A percentile compares a stretch with the other conserved stretches of the same genome.
phyloP scores from a whole-genome alignment of 2,329 filamentous ascomycete genomes.

The Neofusicoccum parvum region DNA sequence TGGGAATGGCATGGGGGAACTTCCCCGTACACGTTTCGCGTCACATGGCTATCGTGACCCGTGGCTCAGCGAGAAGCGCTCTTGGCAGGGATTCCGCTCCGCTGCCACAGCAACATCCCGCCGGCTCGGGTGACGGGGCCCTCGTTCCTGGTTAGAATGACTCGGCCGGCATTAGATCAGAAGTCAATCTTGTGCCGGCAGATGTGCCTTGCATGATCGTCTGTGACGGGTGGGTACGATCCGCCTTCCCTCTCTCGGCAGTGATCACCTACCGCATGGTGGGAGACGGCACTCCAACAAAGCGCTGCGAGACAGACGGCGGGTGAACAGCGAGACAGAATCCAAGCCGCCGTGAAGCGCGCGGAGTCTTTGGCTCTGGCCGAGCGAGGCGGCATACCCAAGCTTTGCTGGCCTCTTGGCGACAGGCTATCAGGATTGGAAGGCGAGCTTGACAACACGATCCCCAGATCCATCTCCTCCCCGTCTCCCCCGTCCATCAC shows the following conservation, averaged over 20 bases:
- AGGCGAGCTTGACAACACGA: constrained; percentile 6
- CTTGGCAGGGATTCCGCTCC: neutral
- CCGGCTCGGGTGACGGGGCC: neutral
- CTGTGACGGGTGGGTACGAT: constrained; percentile 1
- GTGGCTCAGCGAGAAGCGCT: neutral
- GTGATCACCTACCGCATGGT: neutral
- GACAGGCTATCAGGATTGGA: neutral
- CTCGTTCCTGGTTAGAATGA: neutral
- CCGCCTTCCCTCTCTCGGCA: neutral
- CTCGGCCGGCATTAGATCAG: neutral
- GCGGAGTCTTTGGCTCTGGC: no score
- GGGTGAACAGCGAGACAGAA: neutral
- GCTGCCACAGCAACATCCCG: neutral
- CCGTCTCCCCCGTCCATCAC: no score
- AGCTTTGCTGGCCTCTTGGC: neutral
- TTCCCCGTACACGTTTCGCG: neutral
- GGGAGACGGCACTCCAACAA: neutral
- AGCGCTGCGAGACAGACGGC: neutral
- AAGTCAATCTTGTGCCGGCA: neutral
- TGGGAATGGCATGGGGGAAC: neutral
- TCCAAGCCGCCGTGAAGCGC: no score
- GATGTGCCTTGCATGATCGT: constrained; percentile 6
- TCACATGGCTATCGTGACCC: neutral
- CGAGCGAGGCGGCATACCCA: neutral
- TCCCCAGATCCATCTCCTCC: neutral